Evolutionary conservation across 768 basidiomycete species (phyloP).

Genomic region (Boletus speciosus): DNA sequence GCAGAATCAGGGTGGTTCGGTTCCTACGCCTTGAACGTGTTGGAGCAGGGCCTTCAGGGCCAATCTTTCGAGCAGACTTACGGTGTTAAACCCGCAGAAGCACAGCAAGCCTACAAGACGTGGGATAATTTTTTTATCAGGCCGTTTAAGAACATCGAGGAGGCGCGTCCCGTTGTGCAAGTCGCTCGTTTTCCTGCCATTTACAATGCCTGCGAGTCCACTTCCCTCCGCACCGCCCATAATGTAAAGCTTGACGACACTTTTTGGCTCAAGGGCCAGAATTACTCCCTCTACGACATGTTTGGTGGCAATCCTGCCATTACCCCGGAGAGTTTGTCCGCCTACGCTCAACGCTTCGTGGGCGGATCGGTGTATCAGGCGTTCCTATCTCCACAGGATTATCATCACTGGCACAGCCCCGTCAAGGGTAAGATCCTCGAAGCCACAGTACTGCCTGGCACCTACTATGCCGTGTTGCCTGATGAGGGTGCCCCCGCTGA

Average conservation of each 20-base stretch:
- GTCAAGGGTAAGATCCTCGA: not conserved
- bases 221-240: constrained; percentile 31
- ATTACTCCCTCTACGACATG: constrained; percentile 57
- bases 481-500: constrained; percentile 4
- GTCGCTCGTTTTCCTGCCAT: constrained; percentile 26
- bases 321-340: not conserved
- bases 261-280: constrained; percentile 60
- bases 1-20: not conserved
- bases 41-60: not conserved
- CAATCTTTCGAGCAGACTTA: not conserved
- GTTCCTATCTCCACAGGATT: constrained; percentile 27
- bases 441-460: not conserved
- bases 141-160: constrained; percentile 18
- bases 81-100: not conserved
- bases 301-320: constrained; percentile 26
- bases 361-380: constrained; percentile 54
- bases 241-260: constrained; percentile 40
- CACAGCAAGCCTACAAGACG: constrained; percentile 14
- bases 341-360: constrained; percentile 36
- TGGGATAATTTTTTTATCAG: constrained; percentile 58
- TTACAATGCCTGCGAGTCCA: constrained; percentile 53
- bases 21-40: not conserved
- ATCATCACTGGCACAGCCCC: not conserved
- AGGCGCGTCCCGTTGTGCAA: not conserved
- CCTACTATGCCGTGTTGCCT: constrained; percentile 15